Percentiles rank a stretch among this genome's conserved stretches.
phyloP scores from a whole-genome alignment of 352 stramenopile species.

The Globisporangium recalcitrans region DNA sequence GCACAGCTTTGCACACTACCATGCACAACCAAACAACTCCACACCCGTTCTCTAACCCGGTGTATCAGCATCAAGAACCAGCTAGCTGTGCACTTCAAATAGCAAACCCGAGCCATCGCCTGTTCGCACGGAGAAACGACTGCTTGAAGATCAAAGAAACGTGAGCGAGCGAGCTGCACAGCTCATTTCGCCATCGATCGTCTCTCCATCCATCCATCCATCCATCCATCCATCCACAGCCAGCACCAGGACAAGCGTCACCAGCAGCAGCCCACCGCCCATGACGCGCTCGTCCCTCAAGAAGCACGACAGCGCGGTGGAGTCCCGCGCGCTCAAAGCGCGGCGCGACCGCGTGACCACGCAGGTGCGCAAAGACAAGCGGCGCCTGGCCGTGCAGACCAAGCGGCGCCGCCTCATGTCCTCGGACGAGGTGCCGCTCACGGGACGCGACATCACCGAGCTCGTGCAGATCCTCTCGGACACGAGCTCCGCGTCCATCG shows the following conservation, averaged over 20 bases:
- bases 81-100: background rate
- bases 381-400: slow-evolving; percentile 49
- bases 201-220: background rate
- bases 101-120: background rate
- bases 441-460: slow-evolving; percentile 48
- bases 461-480: slow-evolving; percentile 43
- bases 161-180: too few species aligned
- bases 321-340: slow-evolving; percentile 60
- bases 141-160: background rate
- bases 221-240: background rate
- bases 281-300: slow-evolving; percentile 70
- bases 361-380: slow-evolving; percentile 76
- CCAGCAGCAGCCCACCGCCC: background rate
- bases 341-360: slow-evolving; percentile 52
- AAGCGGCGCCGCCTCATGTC: slow-evolving; percentile 70
- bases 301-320: slow-evolving; percentile 61
- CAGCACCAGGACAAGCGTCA: too few species aligned
- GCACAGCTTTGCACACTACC: too few species aligned
- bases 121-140: background rate
- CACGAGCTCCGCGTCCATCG: slow-evolving; percentile 28
- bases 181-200: slow-evolving; percentile 3
- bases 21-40: too few species aligned
- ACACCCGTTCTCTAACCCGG: too few species aligned
- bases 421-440: slow-evolving; percentile 36
- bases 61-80: background rate